These are phyloP conservation scores for Xylaria sp. DNA, from an alignment of 2,329 filamentous ascomycete species.

Conservation along the genomic window DNA sequence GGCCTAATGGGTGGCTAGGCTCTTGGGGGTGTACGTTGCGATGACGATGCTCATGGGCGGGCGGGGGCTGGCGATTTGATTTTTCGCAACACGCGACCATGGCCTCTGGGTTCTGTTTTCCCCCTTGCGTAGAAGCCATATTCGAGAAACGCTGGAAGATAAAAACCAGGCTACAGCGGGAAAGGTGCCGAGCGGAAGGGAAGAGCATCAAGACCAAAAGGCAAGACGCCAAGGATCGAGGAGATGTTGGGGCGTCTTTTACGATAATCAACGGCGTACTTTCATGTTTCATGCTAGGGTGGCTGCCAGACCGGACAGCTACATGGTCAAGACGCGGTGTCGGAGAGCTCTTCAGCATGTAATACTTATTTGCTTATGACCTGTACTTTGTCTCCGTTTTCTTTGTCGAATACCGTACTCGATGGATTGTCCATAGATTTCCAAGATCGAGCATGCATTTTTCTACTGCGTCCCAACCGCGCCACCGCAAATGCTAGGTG, in stretches of 20 bases:
- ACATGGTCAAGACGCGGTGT: slow-evolving; percentile 38
- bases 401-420: slow-evolving; percentile 38
- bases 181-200: slow-evolving; percentile 12
- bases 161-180: slow-evolving; percentile 25
- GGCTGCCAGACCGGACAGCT: slow-evolving; percentile 32
- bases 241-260: slow-evolving; percentile 33
- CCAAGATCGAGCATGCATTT: slow-evolving; percentile 6
- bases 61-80: slow-evolving; percentile 33
- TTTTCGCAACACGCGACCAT: slow-evolving; percentile 28
- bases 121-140: slow-evolving; percentile 28
- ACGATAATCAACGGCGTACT: slow-evolving; percentile 44
- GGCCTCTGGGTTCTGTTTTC: slow-evolving; percentile 20
- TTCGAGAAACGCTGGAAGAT: slow-evolving; percentile 27
- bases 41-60: slow-evolving; percentile 29
- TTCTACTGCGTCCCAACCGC: background rate
- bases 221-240: slow-evolving; percentile 28
- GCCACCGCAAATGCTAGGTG: background rate
- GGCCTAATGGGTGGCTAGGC: slow-evolving; percentile 15
- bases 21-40: slow-evolving; percentile 33
- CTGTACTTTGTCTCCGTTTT: slow-evolving; percentile 44
- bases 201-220: slow-evolving; percentile 29
- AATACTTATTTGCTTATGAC: slow-evolving; percentile 52
- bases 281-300: slow-evolving; percentile 36
- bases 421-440: slow-evolving; percentile 39
- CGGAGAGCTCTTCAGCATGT: slow-evolving; percentile 52